These are phyloP conservation scores for Endoconidiophora laricicola DNA, from an alignment of 2,329 filamentous ascomycete genomes.

Conservation along the genomic window DNA sequence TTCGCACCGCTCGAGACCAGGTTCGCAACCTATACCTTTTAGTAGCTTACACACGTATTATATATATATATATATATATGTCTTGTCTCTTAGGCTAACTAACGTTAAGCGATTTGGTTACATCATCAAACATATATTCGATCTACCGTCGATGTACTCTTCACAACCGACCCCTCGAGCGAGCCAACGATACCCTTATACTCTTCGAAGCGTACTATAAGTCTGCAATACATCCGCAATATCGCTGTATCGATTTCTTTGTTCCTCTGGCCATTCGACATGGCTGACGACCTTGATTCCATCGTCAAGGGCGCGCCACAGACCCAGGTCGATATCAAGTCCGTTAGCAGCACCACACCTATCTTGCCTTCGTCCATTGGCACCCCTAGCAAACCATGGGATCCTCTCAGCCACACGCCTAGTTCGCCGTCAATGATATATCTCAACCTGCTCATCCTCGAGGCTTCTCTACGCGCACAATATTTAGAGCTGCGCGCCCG, in stretches of 20 bases:
- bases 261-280: background rate
- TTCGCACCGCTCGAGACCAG: no score
- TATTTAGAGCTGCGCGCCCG: conserved; percentile 81
- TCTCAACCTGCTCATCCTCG: conserved; percentile 91
- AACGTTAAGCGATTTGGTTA: no score
- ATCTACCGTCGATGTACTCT: no score
- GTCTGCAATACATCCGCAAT: no score
- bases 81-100: no score
- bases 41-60: no score
- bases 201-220: no score
- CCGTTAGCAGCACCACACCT: conserved; percentile 18
- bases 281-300: conserved; percentile 44
- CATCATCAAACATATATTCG: no score
- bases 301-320: conserved; percentile 79
- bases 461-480: conserved; percentile 81
- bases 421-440: conserved; percentile 92
- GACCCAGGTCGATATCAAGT: conserved; percentile 33
- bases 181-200: no score
- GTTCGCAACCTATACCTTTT: no score
- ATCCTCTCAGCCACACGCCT: conserved; percentile 68
- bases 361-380: conserved; percentile 27
- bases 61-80: no score
- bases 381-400: conserved; percentile 32
- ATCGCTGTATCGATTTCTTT: background rate
- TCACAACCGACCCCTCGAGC: no score